A percentile compares a stretch with the other conserved stretches of the same genome.
Evolutionary conservation across 2,329 filamentous ascomycete species (phyloP).

Genomic region (Apiospora pterosperma): DNA sequence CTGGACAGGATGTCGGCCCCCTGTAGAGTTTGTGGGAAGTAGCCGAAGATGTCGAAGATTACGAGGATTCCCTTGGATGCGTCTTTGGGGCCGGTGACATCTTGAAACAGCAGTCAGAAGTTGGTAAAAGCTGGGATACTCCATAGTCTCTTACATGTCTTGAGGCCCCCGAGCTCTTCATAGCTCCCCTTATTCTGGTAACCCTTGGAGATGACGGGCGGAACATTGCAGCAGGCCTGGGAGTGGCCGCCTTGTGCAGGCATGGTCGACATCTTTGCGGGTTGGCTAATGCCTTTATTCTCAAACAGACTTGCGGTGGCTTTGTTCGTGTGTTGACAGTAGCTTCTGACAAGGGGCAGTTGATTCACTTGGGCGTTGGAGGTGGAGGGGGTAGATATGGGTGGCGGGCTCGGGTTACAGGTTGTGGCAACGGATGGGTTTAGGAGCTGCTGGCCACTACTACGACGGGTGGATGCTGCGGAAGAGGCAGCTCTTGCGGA

Average conservation of each 20-base stretch:
- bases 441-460: not conserved
- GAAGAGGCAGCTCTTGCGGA: not conserved
- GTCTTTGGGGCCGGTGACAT: conserved; percentile 44
- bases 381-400: not conserved
- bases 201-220: conserved; percentile 52
- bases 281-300: not conserved
- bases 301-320: not conserved
- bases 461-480: not conserved
- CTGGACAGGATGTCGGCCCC: conserved; percentile 64
- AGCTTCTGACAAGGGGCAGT: not conserved
- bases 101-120: conserved; percentile 24
- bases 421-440: not conserved
- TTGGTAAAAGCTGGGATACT: not conserved
- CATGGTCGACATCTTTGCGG: conserved; percentile 44
- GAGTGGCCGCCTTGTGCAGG: conserved; percentile 51
- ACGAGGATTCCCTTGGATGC: conserved; percentile 57
- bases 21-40: conserved; percentile 67
- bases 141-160: conserved; percentile 39
- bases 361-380: not conserved
- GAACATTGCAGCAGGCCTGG: conserved; percentile 55
- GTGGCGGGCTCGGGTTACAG: not conserved
- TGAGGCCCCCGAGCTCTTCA: conserved; percentile 52
- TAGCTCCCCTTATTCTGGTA: conserved; percentile 56
- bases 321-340: not conserved
- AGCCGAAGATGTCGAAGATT: conserved; percentile 69